Conservation (phyloP, 179 eudicot genomes). For the Nepenthes alata region DNA sequence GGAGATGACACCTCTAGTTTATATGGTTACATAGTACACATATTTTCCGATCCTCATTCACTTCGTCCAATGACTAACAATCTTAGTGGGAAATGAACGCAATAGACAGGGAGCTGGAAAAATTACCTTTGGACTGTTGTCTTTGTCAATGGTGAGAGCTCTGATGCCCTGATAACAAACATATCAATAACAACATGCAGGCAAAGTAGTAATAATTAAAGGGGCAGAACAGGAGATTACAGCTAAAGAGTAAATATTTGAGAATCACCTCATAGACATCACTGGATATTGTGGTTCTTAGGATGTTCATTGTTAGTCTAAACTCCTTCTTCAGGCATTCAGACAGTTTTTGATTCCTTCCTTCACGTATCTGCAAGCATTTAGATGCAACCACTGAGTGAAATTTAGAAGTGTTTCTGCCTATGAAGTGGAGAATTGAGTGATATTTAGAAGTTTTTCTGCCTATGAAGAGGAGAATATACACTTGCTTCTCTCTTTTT, state of each 20-base stretch:
- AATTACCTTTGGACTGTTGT: constrained; percentile 73
- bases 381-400: too few species aligned
- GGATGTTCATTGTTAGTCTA: constrained; percentile 66
- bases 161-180: constrained; percentile 53
- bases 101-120: background rate
- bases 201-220: background rate
- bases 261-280: constrained; percentile 81
- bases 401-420: too few species aligned
- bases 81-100: background rate
- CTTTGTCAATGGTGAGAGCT: constrained; percentile 92
- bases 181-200: constrained; percentile 3
- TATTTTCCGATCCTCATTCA: background rate
- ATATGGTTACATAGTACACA: background rate
- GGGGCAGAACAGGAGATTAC: background rate
- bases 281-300: constrained; percentile 47
- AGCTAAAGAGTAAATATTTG: background rate
- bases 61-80: background rate
- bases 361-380: constrained; percentile 61
- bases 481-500: too few species aligned
- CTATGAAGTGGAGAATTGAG: too few species aligned
- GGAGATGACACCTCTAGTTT: too few species aligned
- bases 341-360: constrained; percentile 51
- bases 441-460: too few species aligned
- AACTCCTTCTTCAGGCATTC: constrained; percentile 87
- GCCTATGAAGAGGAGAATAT: too few species aligned